Base-by-base conservation (phyloP, 1,284 basidiomycete species). In the Pyrrhoderma noxium region DNA sequence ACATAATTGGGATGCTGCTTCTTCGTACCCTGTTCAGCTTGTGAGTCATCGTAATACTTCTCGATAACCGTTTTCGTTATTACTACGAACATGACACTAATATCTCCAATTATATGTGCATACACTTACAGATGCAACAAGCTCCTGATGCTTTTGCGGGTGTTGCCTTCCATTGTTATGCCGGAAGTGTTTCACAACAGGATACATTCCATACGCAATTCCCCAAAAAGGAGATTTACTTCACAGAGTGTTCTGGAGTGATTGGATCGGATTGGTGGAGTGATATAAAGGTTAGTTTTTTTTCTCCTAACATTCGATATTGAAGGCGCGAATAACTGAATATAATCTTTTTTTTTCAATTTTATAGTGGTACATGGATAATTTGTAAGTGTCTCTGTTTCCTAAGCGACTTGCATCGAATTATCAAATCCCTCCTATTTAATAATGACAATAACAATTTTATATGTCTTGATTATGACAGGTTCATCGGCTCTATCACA, bases 261-360 rank as follows among this genome's bases (percentile, higher is more conserved):
- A 61, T 71, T 44, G 73, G 73, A 22, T 76, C 75, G n/a, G 83
- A 88, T 62, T 88, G 84, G 84, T 89, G 85, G 84, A 70, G 66
- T 51, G 82, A 87, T 57, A 80, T 86, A 64, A 86, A 86, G 73
- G 82, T 78, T 58, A n/a, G 59, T 59, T 43, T 46, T 8, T 23
- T 23, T 18, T 34, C 27, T 52, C 38, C 7, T 31, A 31, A 31
- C 11, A n/a, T n/a, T n/a, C 23, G 2, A 9, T 25, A 39, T 34
- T 14, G 5, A 14, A 14, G 27, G n/a, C 11, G 39, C 19, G 13
- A 23, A 46, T 57, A 47, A 61, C 44, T 41, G 51, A 56, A 19
- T 47, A 16, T 37, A 19, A 8, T 3, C 13, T 52, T 16, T 19
- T 48, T 50, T n/a, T n/a, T 31, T 31, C 11, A 31, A 5, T 11